Base-by-base conservation (phyloP, 306 rosid species). In the Acacia melanoxylon region DNA sequence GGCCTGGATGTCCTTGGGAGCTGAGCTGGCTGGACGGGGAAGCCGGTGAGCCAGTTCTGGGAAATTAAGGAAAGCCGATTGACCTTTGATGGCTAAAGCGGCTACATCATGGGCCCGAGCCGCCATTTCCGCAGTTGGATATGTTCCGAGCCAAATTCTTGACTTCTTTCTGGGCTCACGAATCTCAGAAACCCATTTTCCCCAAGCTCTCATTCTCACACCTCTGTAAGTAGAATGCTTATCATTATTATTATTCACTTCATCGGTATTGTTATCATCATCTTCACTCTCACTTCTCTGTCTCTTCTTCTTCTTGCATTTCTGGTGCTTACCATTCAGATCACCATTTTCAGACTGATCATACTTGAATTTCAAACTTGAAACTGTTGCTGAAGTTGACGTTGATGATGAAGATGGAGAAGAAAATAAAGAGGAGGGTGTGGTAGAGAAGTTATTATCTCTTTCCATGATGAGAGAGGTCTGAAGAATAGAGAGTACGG, bases 31-130 rank as follows among this genome's bases (percentile, higher is more conserved):
- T 3, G 98, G 98, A 8, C 76, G 87, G 24, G 98, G 98, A 74
- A 94, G 94, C 1, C 70, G 62, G 8, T 68, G 33, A 3, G 90
- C 89, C 65, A 92, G 45, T 67, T 94, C 86, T 14, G 98, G 98
- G 82, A 94, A 94, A 80, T 94, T 94, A 58, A 94, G 92, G 83
- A 71, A 87, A 20, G 98, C 97, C 40, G 97, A 87, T 27, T 80
- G 41, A 24, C 98, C 98, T 72, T 94, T 94, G 70, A 92, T 92
- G 37, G 98, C 97, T 29, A 89, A 75, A 40, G 98, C 92, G 0
- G 98, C 98, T 22, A 91, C 97, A 85, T 94, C 98, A 67, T 94
- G 98, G 9, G 98, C 98, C 81, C 95, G 81, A 2, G 98, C 98
- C 6, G 98, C 98, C 98, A 94, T 94, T 85, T 90, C 97, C 11